A percentile compares a stretch with the other conserved stretches of the same genome.
These are phyloP conservation scores for Sarocladiaceae sp. DNA, from an alignment of 2,329 filamentous ascomycete genomes.

Conservation along the genomic window DNA sequence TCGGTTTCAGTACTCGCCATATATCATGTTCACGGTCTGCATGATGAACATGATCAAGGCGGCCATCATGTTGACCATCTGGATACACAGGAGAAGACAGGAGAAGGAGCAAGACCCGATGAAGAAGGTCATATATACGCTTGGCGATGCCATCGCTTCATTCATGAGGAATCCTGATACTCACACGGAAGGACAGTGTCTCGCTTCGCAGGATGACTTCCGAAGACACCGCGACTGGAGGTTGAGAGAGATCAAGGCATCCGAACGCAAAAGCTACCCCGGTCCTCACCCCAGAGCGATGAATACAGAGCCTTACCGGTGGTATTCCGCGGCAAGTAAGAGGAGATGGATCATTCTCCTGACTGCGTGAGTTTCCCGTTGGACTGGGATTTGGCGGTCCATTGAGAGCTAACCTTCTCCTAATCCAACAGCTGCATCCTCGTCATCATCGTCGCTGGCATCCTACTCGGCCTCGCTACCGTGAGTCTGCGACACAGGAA, in stretches of 20 bases:
- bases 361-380: not conserved
- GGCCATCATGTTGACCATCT: not conserved
- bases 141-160: not conserved
- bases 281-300: not conserved
- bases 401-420: not conserved
- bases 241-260: not conserved
- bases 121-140: not conserved
- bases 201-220: not conserved
- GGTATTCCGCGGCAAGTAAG: not conserved
- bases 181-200: not conserved
- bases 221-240: not conserved
- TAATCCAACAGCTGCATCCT: not conserved
- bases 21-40: not conserved
- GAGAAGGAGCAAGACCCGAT: not conserved
- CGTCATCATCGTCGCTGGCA: not conserved
- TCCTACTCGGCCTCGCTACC: not conserved
- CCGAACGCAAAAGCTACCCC: not conserved
- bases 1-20: not conserved
- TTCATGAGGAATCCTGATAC: not conserved
- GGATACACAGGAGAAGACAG: not conserved
- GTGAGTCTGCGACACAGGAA: not conserved
- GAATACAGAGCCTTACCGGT: not conserved
- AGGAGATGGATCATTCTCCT: not conserved
- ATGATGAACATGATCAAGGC: not conserved
- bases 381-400: too few relatives aligned